These are phyloP conservation scores for Phaeosphaeriaceae sp. DNA, from an alignment of 2,329 filamentous ascomycete genomes.

Conservation along the genomic window DNA sequence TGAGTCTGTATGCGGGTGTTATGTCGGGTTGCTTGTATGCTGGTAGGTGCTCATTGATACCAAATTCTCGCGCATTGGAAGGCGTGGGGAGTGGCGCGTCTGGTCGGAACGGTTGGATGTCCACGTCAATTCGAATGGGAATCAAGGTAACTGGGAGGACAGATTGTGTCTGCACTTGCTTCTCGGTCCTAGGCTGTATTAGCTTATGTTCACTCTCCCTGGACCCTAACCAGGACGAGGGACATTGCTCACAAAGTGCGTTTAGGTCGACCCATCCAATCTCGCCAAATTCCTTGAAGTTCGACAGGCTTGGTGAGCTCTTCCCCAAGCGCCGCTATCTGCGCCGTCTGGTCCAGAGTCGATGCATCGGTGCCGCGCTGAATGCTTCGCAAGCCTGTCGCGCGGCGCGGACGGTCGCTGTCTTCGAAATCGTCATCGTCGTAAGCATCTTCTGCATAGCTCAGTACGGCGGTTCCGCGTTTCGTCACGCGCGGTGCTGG, in stretches of 20 bases:
- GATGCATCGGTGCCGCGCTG: slow-evolving; percentile 68
- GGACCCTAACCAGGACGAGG: slow-evolving; percentile 19
- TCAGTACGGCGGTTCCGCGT: slow-evolving; percentile 93
- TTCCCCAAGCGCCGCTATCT: slow-evolving; percentile 80
- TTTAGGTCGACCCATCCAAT: slow-evolving; percentile 86
- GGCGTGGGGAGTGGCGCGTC: slow-evolving; percentile 69
- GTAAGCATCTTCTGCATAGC: slow-evolving; percentile 96
- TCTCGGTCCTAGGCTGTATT: slow-evolving; percentile 57
- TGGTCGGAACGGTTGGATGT: slow-evolving; percentile 80
- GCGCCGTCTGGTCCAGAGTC: slow-evolving; percentile 67
- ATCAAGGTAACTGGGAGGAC: slow-evolving; percentile 88
- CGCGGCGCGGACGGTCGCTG: slow-evolving; percentile 72
- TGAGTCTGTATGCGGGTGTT: slow-evolving; percentile 84
- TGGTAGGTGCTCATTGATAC: slow-evolving; percentile 74
- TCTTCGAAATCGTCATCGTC: slow-evolving; percentile 82
- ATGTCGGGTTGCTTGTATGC: slow-evolving; percentile 81
- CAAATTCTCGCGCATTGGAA: slow-evolving; percentile 62
- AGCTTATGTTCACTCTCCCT: slow-evolving; percentile 7
- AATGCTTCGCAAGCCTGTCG: slow-evolving; percentile 83
- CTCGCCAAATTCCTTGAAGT: slow-evolving; percentile 88
- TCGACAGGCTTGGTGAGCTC: slow-evolving; percentile 80
- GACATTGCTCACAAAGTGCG: slow-evolving; percentile 51
- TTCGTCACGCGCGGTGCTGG: slow-evolving; percentile 88
- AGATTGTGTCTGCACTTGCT: slow-evolving; percentile 70
- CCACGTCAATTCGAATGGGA: slow-evolving; percentile 94